Conservation (phyloP, 1,139 yeast species). For the Yamadazyma buinensis region DNA sequence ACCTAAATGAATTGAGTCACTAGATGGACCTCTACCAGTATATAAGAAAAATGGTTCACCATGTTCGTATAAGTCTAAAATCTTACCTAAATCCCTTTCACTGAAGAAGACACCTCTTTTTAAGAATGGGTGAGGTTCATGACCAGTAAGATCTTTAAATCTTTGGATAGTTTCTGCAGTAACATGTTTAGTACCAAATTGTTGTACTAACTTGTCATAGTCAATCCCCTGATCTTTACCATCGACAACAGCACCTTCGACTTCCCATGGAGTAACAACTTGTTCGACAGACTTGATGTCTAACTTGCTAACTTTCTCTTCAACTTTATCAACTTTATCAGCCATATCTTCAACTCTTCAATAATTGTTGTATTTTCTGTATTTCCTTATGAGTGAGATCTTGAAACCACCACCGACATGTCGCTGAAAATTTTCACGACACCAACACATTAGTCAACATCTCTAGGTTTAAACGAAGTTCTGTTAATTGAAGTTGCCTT, state of each 20-base stretch:
- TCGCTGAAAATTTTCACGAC: too few relatives aligned
- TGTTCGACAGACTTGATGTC: conserved; percentile 48
- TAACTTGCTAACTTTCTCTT: conserved; percentile 25
- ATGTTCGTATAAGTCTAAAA: conserved; percentile 85
- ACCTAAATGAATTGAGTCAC: conserved; percentile 94
- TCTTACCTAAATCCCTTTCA: conserved; percentile 79
- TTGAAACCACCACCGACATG: too few relatives aligned
- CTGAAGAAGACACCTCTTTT: conserved; percentile 92
- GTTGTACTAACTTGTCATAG: conserved; percentile 78
- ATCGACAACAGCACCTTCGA: conserved; percentile 95
- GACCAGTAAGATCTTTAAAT: conserved; percentile 81
- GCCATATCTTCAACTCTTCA: too few relatives aligned
- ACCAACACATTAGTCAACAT: too few relatives aligned
- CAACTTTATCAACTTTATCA: conserved; percentile 15
- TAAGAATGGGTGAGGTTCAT: conserved; percentile 86
- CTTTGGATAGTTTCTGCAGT: conserved; percentile 68
- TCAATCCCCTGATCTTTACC: conserved; percentile 88
- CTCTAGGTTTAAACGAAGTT: too few relatives aligned
- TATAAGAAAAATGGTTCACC: conserved; percentile 94
- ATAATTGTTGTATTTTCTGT: too few relatives aligned
- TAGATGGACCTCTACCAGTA: conserved; percentile 98
- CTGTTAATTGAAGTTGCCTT: too few relatives aligned
- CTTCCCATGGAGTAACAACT: conserved; percentile 96
- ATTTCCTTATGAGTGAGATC: too few relatives aligned
- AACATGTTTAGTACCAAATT: conserved; percentile 83